phyloP scores from a whole-genome alignment of 1,284 basidiomycete genomes.

The Calocybe gambosa region DNA sequence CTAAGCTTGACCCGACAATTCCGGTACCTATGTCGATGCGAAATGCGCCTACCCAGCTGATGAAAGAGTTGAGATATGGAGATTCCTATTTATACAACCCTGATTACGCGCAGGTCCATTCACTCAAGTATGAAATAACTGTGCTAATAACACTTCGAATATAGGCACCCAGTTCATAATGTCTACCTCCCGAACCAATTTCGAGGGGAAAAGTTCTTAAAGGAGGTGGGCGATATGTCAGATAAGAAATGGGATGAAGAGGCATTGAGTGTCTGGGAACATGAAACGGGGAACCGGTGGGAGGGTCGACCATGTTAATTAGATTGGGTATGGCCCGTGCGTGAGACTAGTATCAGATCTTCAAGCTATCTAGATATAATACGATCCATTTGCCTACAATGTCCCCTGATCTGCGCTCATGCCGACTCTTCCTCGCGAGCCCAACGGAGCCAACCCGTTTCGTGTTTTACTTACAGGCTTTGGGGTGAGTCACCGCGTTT shows the following conservation, averaged over 20 bases:
- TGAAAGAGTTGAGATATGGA: conserved; percentile 79
- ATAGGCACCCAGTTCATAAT: conserved; percentile 70
- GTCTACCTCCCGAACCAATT: conserved; percentile 47
- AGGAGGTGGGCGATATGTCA: conserved; percentile 41
- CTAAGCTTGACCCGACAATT: conserved; percentile 43
- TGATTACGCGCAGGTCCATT: conserved; percentile 51
- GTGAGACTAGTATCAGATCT: conserved; percentile 14
- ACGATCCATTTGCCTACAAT: background rate
- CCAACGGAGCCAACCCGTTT: conserved; percentile 23
- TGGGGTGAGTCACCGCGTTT: conserved; percentile 39
- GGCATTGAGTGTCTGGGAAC: conserved; percentile 71
- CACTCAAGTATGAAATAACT: background rate
- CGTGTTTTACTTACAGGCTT: conserved; percentile 55
- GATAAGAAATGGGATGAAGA: conserved; percentile 73
- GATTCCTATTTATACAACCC: conserved; percentile 79
- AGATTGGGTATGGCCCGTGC: conserved; percentile 15
- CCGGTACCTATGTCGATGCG: conserved; percentile 75
- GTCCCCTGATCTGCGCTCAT: conserved; percentile 8
- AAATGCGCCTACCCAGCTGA: conserved; percentile 83
- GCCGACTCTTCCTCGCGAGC: conserved; percentile 14
- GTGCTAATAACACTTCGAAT: conserved; percentile 1
- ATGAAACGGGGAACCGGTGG: conserved; percentile 56
- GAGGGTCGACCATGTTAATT: conserved; percentile 31
- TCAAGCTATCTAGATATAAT: conserved; percentile 3
- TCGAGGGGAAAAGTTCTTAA: conserved; percentile 43